Percentiles rank a stretch among this genome's conserved stretches.
Conservation (phyloP, 441 rosid species). For the Kokia cookei region DNA sequence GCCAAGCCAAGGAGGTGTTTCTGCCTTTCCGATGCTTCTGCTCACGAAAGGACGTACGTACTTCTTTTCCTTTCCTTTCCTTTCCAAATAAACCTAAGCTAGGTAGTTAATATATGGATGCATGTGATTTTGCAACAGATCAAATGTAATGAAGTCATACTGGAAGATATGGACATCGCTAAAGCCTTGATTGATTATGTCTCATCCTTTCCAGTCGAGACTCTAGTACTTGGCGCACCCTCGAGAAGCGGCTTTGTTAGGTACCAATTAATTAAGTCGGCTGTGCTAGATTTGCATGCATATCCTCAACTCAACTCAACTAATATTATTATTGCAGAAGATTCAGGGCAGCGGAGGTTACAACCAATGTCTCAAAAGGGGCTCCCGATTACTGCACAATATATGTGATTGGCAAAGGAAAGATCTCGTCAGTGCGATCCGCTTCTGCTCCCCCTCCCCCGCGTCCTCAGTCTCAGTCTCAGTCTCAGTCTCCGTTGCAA, state of each 20-base stretch:
- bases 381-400: conserved; percentile 75
- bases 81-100: neutral
- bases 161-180: conserved; percentile 51
- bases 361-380: conserved; percentile 49
- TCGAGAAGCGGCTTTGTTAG: conserved; percentile 57
- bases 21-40: conserved; percentile 90
- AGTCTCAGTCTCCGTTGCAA: neutral
- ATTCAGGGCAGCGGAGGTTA: conserved; percentile 56
- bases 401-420: conserved; percentile 67
- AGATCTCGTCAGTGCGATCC: conserved; percentile 29
- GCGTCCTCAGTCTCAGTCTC: conserved; percentile 7
- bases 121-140: conserved; percentile 35
- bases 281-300: no score
- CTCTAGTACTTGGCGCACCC: conserved; percentile 63
- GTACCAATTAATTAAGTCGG: conserved; percentile 17
- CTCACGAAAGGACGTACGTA: conserved; percentile 61
- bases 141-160: conserved; percentile 45
- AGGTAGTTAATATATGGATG: neutral
- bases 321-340: conserved; percentile 25
- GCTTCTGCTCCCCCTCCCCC: conserved; percentile 23
- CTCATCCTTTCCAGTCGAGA: conserved; percentile 22
- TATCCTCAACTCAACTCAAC: no score
- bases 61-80: neutral
- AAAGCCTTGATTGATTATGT: conserved; percentile 53
- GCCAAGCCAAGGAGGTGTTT: conserved; percentile 48